Evolutionary conservation across 140 eudicot species (phyloP).

Genomic region (Bidens hawaiensis): DNA sequence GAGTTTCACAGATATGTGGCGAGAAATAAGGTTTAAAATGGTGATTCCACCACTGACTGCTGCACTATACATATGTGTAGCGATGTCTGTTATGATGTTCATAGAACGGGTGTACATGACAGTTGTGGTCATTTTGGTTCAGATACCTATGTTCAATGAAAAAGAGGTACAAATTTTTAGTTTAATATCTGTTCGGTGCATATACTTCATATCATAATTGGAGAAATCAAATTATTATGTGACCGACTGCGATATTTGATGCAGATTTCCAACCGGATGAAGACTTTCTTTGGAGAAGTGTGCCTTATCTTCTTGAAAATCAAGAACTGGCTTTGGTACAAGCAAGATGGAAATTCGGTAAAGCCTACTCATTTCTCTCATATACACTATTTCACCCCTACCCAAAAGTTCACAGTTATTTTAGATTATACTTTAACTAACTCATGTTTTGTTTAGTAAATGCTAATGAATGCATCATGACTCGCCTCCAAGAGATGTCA

Average conservation of each 20-base stretch:
- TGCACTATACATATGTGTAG: slow-evolving; percentile 51
- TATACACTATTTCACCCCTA: slow-evolving; percentile 1
- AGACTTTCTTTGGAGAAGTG: slow-evolving; percentile 62
- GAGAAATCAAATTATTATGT: slow-evolving; percentile 31
- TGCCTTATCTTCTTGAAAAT: slow-evolving; percentile 67
- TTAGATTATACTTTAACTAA: slow-evolving; percentile 5
- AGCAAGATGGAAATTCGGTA: slow-evolving; percentile 89
- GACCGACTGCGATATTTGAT: slow-evolving; percentile 68
- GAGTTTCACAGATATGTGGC: slow-evolving; percentile 49
- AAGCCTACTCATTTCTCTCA: slow-evolving; percentile 7
- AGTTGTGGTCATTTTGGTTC: slow-evolving; percentile 56
- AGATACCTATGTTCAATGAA: slow-evolving; percentile 82
- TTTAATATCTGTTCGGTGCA: slow-evolving; percentile 9
- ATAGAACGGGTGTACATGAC: slow-evolving; percentile 73
- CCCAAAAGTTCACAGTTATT: neutral
- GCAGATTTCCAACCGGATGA: slow-evolving; percentile 89
- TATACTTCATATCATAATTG: slow-evolving; percentile 9
- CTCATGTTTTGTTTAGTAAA: slow-evolving; percentile 42
- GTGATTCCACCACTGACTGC: slow-evolving; percentile 45
- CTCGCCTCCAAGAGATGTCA: slow-evolving; percentile 88
- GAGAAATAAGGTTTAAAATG: slow-evolving; percentile 30
- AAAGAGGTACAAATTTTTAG: slow-evolving; percentile 70
- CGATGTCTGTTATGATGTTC: slow-evolving; percentile 77
- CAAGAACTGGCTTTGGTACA: slow-evolving; percentile 61
- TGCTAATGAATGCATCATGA: slow-evolving; percentile 81